Evolutionary conservation across 2,329 filamentous ascomycete genomes (phyloP).

Genomic region (Sporothrix pseudoabietina): DNA sequence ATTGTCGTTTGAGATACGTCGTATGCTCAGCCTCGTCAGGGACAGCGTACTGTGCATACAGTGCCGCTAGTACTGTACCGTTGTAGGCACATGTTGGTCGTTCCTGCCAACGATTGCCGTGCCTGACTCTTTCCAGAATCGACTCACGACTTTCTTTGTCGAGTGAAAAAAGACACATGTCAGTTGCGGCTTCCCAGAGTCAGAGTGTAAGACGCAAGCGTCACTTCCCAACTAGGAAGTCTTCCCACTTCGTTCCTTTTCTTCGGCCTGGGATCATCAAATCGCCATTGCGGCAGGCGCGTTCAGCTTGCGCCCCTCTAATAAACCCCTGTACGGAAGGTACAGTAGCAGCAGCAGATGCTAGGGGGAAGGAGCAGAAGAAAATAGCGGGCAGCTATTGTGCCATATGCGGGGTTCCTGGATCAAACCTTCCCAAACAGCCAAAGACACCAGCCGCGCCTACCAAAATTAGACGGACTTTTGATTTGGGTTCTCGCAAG

Average conservation of each 20-base stretch:
- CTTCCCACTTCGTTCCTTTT: not conserved
- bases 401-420: constrained; percentile 26
- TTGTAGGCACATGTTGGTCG: not conserved
- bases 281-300: not conserved
- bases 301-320: not conserved
- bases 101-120: not conserved
- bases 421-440: not conserved
- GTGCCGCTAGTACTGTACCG: constrained; percentile 3
- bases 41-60: not conserved
- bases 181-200: not conserved
- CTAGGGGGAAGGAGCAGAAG: constrained; percentile 3
- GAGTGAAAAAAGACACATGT: not conserved
- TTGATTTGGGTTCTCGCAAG: constrained; percentile 10
- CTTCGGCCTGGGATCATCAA: constrained; percentile 26
- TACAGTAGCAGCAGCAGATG: not conserved
- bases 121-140: not conserved
- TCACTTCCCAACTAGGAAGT: constrained; percentile 23
- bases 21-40: not conserved
- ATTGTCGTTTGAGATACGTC: not conserved
- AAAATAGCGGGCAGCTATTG: constrained; percentile 24
- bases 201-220: constrained; percentile 18
- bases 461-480: constrained; percentile 13
- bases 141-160: not conserved
- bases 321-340: not conserved
- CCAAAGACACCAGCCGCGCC: constrained; percentile 1